Base-by-base conservation (phyloP, 2,329 filamentous ascomycete species). In the Aspergillus brasiliensis region DNA sequence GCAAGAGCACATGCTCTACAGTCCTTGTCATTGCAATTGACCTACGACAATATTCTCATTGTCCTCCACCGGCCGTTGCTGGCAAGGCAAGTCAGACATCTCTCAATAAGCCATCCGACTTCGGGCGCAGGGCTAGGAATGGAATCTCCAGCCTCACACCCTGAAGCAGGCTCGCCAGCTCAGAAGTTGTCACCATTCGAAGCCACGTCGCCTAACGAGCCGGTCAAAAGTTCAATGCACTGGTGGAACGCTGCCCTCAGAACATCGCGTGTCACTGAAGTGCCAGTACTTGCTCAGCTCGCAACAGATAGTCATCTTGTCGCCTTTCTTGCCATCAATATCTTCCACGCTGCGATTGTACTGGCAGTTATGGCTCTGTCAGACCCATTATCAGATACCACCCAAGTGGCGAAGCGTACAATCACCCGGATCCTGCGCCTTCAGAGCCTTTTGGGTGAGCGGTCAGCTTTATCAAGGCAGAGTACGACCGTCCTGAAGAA, bases 261-360 rank as follows among this genome's bases (percentile, higher is more conserved):
- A 49, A 80, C 75, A 5, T 76, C 77, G 0, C 72, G 68, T 19
- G 69, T 80, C 2, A 77, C 74, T 2, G 67, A 71, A 47, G 42
- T 70, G 27, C 67, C 67, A 0, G 60, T 62, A 1, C 72, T 80
- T 5, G 71, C 73, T 17, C 72, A 75, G 40, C 65, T 76, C 6
- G 77, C 78, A 4, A 76, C 71, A 0, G 74, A 78, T 15, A 80
- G 74, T n/a, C 78, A 81, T 60, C 68, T 79, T 5, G 76, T 78
- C 5, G 75, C 78, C 5, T 81, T 80, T 57, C 65, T 81, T 17
- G 79, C 76, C 2, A 79, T 81, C 62, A 80, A 81, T 56, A 60
- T 81, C 10, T 81, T 80, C 69, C 79, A 79, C 51, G 76, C 78
- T 1, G 75, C 78, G 6, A 75, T 81, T 25, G 78, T 81, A 11